Evolutionary conservation across 1,284 basidiomycete species (phyloP), one percentile per base, ranked within the genome.

Genomic region (Moesziomyces parantarcticus): DNA sequence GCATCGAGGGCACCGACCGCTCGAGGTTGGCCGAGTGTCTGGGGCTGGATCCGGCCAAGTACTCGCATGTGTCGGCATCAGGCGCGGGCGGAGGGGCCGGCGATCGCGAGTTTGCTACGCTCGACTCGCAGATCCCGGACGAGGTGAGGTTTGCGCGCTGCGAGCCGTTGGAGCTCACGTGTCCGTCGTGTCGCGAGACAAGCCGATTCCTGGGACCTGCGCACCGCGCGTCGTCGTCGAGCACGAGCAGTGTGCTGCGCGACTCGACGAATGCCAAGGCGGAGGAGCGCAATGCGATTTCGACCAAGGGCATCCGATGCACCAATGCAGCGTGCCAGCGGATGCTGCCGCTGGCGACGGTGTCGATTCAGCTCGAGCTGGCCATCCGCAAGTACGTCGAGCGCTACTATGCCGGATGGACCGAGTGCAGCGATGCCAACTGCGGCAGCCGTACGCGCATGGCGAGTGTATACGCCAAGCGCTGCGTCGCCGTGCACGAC

Each of bases 1-100:
- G 92, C 7, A 98, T 99, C 59, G 93, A 97, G 79, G 96, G 96
- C 9, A 98, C 95, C 0, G 96, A 99, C 79, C 88, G 92, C 34
- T 87, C 93, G 10, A 88, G 96, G 29, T 86, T 99, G 16, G 97
- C 97, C 1, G 93, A 97, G 85, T 98, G 94, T 82, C 88, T 99
- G 8, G 96, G 94, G 13, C 88, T 99, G 58, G 95, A 99, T 83
- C 92, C 93, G 4, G 85, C 88, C 29, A 89, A 91, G 44, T 98
- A 92, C 85, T 88, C 76, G 2, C 32, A 71, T 25, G 46, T 47
- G 7, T 48, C 60, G 34, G 25, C 26, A 20, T 57, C 58, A 0
- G 36, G 13, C 6, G 29, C 40, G 7, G 47, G 41, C 22, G 45
- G 88, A 57, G 36, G 39, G n/a, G 43, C 23, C 3, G 36, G 32